phyloP scores from a whole-genome alignment of 2,329 filamentous ascomycete species.

The Pseudogymnoascus sp. region DNA sequence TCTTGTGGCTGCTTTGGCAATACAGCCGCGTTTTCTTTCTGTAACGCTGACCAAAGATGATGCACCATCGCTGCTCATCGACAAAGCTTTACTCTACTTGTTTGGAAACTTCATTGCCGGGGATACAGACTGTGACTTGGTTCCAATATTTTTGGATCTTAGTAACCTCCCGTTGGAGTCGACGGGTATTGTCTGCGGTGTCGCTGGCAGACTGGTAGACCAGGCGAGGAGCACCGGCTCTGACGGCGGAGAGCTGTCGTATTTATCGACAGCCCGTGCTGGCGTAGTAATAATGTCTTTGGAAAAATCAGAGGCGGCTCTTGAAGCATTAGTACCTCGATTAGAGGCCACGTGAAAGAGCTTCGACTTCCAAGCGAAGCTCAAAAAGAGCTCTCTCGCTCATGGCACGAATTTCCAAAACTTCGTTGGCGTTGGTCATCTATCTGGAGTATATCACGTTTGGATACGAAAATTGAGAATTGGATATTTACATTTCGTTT shows the following conservation, averaged over 20 bases:
- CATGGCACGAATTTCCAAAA: not conserved
- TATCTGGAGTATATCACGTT: not conserved
- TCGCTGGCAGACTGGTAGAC: constrained; percentile 72
- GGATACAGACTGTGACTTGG: constrained; percentile 59
- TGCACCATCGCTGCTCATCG: constrained; percentile 63
- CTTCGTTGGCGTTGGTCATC: not conserved
- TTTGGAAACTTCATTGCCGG: constrained; percentile 70
- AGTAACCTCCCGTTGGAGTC: constrained; percentile 73
- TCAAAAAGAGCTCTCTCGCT: not conserved
- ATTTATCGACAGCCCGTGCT: constrained; percentile 78
- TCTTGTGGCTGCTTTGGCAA: constrained; percentile 51
- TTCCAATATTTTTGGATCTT: constrained; percentile 85
- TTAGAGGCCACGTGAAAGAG: not conserved
- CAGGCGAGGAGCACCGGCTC: constrained; percentile 43
- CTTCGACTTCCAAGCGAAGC: not conserved
- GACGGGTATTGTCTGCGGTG: constrained; percentile 89
- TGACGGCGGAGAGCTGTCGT: constrained; percentile 64
- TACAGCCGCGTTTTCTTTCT: constrained; percentile 62
- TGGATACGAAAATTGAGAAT: not conserved
- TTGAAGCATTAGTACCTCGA: constrained; percentile 43
- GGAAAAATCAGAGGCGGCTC: constrained; percentile 62
- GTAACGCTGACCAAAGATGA: constrained; percentile 66
- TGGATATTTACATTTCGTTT: not conserved
- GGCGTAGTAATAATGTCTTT: constrained; percentile 81
- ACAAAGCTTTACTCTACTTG: constrained; percentile 55